A percentile compares a stretch with the other conserved stretches of the same genome.
phyloP scores from a whole-genome alignment of 2,329 filamentous ascomycete genomes.

The Chrysosphaeria jannelii region DNA sequence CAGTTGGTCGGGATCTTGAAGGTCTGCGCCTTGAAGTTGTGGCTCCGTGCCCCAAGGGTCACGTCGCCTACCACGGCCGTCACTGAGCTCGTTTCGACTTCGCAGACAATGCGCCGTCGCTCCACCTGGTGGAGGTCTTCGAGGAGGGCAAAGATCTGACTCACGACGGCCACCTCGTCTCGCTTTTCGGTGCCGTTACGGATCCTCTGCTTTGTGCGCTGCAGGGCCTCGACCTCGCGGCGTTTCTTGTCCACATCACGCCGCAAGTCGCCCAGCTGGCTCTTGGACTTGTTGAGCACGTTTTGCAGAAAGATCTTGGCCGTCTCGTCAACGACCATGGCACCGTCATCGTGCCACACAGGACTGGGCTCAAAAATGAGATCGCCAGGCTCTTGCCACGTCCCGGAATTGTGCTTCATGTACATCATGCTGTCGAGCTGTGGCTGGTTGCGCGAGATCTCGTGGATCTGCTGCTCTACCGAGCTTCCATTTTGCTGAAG shows the following conservation, averaged over 20 bases:
- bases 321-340: constrained; percentile 59
- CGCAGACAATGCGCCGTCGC: constrained; percentile 55
- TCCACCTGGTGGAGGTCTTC: constrained; percentile 67
- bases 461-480: constrained; percentile 40
- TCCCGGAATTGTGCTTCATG: constrained; percentile 59
- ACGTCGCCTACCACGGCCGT: constrained; percentile 77
- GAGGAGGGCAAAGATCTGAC: constrained; percentile 55
- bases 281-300: constrained; percentile 69
- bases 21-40: constrained; percentile 95
- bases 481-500: constrained; percentile 43
- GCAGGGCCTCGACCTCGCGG: constrained; percentile 54
- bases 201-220: constrained; percentile 42
- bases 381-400: constrained; percentile 60
- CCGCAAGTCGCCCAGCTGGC: constrained; percentile 48
- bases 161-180: constrained; percentile 64
- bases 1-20: constrained; percentile 99
- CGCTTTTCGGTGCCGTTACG: constrained; percentile 50
- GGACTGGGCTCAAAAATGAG: constrained; percentile 80
- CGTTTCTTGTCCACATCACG: constrained; percentile 64
- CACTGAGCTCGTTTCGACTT: constrained; percentile 81
- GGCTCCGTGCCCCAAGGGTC: constrained; percentile 71
- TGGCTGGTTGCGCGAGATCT: constrained; percentile 70
- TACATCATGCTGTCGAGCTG: constrained; percentile 95
- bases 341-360: constrained; percentile 82
- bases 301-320: constrained; percentile 83